Percentiles rank a stretch among this genome's conserved stretches.
Conservation (phyloP, 2,329 filamentous ascomycete species). For the Nothopassalora personata region DNA sequence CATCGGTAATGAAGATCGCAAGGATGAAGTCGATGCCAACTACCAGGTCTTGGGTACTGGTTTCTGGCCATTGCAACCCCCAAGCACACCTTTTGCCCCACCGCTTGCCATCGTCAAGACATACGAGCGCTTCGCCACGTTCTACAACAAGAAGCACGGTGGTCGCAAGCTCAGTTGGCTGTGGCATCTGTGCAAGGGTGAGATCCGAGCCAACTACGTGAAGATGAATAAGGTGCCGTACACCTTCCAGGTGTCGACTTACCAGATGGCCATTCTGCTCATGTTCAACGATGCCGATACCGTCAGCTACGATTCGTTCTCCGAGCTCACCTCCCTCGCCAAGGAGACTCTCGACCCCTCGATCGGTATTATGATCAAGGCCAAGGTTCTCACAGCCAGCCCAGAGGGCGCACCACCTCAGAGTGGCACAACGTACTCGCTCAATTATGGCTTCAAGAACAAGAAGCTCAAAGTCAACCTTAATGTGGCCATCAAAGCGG, state of each 20-base stretch:
- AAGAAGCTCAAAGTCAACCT: conserved; percentile 98
- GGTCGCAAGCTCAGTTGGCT: conserved; percentile 96
- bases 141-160: conserved; percentile 95
- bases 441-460: conserved; percentile 95
- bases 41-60: conserved; percentile 94
- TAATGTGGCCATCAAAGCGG: conserved; percentile 89
- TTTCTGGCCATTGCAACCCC: conserved; percentile 90
- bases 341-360: conserved; percentile 82
- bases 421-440: conserved; percentile 69
- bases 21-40: conserved; percentile 71
- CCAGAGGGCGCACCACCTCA: conserved; percentile 71
- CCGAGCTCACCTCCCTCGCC: conserved; percentile 71
- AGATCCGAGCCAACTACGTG: conserved; percentile 89
- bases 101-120: conserved; percentile 80
- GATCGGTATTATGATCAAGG: conserved; percentile 81
- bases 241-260: conserved; percentile 95
- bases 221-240: conserved; percentile 83
- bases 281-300: conserved; percentile 90
- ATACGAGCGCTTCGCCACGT: conserved; percentile 81
- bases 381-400: conserved; percentile 73
- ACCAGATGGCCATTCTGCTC: conserved; percentile 93
- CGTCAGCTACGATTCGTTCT: conserved; percentile 82
- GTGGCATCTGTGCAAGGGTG: conserved; percentile 97
- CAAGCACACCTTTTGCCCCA: conserved; percentile 81
- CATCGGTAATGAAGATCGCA: conserved; percentile 60